phyloP scores from a whole-genome alignment of 108 stramenopile genomes.

The Cyclotella distinguenda region DNA sequence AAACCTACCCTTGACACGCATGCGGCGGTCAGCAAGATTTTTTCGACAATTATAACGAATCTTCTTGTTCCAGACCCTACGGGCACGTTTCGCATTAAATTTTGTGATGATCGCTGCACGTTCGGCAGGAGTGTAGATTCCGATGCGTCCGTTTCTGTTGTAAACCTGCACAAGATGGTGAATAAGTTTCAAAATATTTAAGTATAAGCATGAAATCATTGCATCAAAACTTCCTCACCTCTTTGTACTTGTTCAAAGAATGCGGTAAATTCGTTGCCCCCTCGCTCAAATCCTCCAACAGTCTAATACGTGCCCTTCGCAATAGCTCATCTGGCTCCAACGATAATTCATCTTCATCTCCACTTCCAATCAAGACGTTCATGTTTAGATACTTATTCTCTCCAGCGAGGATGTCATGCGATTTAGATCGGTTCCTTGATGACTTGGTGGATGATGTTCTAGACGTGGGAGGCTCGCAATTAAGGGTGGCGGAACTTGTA shows the following conservation, averaged over 20 bases:
- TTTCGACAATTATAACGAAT: conserved; percentile 97
- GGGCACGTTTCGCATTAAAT: conserved; percentile 85
- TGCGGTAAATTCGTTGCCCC: conserved; percentile 76
- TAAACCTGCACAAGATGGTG: conserved; percentile 59
- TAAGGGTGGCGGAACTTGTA: too few relatives aligned
- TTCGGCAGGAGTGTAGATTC: conserved; percentile 95
- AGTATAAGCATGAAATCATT: neutral
- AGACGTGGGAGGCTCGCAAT: too few relatives aligned
- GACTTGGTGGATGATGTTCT: too few relatives aligned
- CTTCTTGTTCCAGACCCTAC: conserved; percentile 96
- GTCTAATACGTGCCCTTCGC: conserved; percentile 66
- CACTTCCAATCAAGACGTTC: too few relatives aligned
- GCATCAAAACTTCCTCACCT: conserved; percentile 51
- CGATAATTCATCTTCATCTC: conserved; percentile 57
- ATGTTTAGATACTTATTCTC: too few relatives aligned
- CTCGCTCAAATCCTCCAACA: conserved; percentile 83
- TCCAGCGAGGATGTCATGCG: too few relatives aligned
- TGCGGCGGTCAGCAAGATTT: conserved; percentile 92
- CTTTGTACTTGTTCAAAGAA: conserved; percentile 82
- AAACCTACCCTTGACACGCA: conserved; percentile 96
- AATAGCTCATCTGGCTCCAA: conserved; percentile 72
- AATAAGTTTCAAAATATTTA: neutral
- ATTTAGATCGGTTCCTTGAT: too few relatives aligned
- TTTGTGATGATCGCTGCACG: conserved; percentile 90
- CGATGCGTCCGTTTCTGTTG: conserved; percentile 95